Percentiles rank a stretch among this genome's conserved stretches.
Evolutionary conservation across 2,329 filamentous ascomycete species (phyloP).

Genomic region (Fusarium nelsonii): DNA sequence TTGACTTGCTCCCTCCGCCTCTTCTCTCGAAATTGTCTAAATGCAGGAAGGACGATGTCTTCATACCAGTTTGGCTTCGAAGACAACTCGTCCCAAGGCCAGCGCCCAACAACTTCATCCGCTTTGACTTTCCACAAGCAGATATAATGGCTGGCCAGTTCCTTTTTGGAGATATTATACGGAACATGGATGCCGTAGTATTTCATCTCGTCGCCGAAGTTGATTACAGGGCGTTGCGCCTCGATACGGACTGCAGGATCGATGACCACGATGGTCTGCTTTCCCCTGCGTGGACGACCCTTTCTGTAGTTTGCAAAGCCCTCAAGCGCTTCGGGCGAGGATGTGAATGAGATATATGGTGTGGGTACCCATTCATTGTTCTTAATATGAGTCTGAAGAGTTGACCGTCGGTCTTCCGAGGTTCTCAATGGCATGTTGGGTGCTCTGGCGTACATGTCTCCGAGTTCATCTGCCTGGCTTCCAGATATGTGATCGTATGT

Average conservation of each 20-base stretch:
- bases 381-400: background rate
- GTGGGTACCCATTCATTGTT: background rate
- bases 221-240: background rate
- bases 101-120: constrained; percentile 2
- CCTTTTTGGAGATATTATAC: background rate
- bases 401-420: background rate
- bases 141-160: background rate
- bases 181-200: background rate
- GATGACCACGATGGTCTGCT: background rate
- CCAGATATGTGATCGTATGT: constrained; percentile 7
- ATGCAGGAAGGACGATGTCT: background rate
- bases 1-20: background rate
- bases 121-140: constrained; percentile 3
- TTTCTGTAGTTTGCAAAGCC: background rate
- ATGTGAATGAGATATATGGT: constrained; percentile 10
- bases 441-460: constrained; percentile 6
- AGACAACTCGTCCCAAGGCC: constrained; percentile 4
- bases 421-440: background rate
- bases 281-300: background rate
- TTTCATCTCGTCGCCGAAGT: background rate
- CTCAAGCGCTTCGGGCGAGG: background rate
- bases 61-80: constrained; percentile 2
- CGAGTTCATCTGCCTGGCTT: constrained; percentile 6
- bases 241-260: constrained; percentile 1
- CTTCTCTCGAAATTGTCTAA: background rate